Conservation (phyloP, 2,329 filamentous ascomycete genomes). For the Zarea fungicola region DNA sequence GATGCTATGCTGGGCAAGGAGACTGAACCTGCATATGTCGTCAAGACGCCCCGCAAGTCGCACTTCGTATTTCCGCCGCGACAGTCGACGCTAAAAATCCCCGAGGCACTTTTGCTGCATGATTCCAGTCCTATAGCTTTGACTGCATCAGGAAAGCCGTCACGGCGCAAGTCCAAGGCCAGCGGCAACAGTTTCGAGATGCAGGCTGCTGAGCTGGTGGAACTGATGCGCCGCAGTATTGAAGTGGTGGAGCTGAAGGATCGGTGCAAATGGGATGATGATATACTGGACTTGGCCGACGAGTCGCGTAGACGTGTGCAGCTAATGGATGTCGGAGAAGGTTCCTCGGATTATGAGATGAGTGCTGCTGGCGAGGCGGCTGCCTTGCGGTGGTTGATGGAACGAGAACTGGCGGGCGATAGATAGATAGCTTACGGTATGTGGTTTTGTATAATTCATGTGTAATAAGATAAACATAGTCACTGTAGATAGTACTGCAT, state of each 20-base stretch:
- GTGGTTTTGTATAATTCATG: no score
- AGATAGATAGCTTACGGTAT: no score
- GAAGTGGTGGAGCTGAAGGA: conserved; percentile 41
- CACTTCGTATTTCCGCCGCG: conserved; percentile 44
- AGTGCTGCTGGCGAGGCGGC: conserved; percentile 21
- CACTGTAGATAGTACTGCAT: no score
- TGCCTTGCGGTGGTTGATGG: conserved; percentile 28
- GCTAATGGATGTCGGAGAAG: conserved; percentile 31
- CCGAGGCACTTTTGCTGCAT: conserved; percentile 44
- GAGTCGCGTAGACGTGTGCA: conserved; percentile 36
- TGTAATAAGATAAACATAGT: no score
- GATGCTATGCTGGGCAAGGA: conserved; percentile 18
- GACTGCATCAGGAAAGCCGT: conserved; percentile 17
- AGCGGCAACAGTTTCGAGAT: conserved; percentile 38
- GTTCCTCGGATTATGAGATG: conserved; percentile 23
- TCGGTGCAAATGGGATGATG: conserved; percentile 36
- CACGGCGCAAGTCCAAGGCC: conserved; percentile 13
- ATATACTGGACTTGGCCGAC: conserved; percentile 27
- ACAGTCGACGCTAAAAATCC: conserved; percentile 43
- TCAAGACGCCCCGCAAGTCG: conserved; percentile 34
- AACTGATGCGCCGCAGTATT: conserved; percentile 45
- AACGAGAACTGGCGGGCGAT: conserved; percentile 9
- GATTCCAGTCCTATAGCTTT: conserved; percentile 25
- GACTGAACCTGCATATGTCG: neutral
- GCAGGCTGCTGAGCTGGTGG: conserved; percentile 44